Base-by-base conservation (phyloP, 1,139 yeast species). In the Kodamaea fungicola region DNA sequence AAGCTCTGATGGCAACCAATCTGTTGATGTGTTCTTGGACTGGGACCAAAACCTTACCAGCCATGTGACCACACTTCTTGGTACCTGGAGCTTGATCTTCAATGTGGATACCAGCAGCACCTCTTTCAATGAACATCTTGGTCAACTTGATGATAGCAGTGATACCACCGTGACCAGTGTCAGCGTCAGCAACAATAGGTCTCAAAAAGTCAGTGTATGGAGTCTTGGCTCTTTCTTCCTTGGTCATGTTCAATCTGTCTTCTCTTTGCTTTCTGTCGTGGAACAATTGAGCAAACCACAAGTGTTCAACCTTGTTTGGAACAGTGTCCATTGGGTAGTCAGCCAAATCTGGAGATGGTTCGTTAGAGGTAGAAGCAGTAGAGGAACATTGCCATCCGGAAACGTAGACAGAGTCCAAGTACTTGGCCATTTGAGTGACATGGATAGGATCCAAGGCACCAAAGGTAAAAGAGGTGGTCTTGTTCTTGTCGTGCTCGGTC, bases 21-120 rank as follows among this genome's bases (percentile, higher is more conserved):
- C 97, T 80, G 71, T 87, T 87, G 63, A 90, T 85, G 68, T 90
- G 97, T 70, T 92, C 97, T 68, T 88, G 96, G 44, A 89, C 94
- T 44, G 98, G 98, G 45, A 90, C 97, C 54, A 90, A 80, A 43
- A 94, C 97, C 69, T 94, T 89, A 54, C 98, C 98, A 50, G 96
- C 97, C 96, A 90, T 88, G 65, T 83, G 90, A 48, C 97, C 97
- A 73, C 97, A 90, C 71, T 92, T 92, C 67, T 90, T 90, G 59
- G 97, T 90, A 59, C 97, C 97, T 40, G 97, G 96, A 43, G 97
- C 96, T 74, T 92, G 97, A 68, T 90, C 97, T 71, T 90, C 98
- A 61, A 90, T 88, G 64, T 90, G 98, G 56, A 90, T 89, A 62
- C 97, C 97, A 42, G 97, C 97, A 39, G 97, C 98, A 66, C 97